Evolutionary conservation across 2,329 filamentous ascomycete species (phyloP), one percentile per base, ranked within the genome.

Genomic region (Colletotrichum acutatum): DNA sequence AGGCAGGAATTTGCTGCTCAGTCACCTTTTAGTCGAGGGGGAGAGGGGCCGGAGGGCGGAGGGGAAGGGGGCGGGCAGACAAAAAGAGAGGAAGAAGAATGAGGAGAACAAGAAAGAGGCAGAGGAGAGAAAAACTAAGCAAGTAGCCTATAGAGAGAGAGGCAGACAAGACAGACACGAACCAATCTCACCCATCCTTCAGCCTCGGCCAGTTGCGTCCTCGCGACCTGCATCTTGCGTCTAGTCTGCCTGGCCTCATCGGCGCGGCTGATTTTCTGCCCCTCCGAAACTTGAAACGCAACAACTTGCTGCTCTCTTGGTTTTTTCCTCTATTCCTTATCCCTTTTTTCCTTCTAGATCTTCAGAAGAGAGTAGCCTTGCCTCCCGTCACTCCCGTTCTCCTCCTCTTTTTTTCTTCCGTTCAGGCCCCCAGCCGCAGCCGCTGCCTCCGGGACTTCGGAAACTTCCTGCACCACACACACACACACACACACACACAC

Each of bases 241-340:
- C 46, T 22, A 30, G 60, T 63, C 28, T 63, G 46, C 60, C 60
- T 63, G 37, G 46, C 60, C 60, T 63, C 46, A 54, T 32, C 28
- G 30, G 46, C 61, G 30, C 46, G 30, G 61, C 61, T 37, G 46
- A 37, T 34, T 53, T 63, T 54, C 61, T 62, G n/a, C 52, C 62
- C 52, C 32, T 46, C 62, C 14, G 16, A 56, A 22, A 57, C 24
- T 65, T 65, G 62, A 46, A 65, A 65, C 62, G 54, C 52, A 42
- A 65, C 52, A 42, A 22, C 32, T 49, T 49, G 19, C 42, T 63
- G 19, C n/a, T 22, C 24, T 64, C 19, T 42, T 42, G 37, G 32
- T 34, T 53, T 53, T 53, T 34, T 52, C 1, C 16, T 32, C 11
- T 34, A 11, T 34, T 12, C 4, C 7, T 52, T 24, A 16, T 54